phyloP scores from a whole-genome alignment of 139 green algal genomes.

The Klebsormidium nitens region DNA sequence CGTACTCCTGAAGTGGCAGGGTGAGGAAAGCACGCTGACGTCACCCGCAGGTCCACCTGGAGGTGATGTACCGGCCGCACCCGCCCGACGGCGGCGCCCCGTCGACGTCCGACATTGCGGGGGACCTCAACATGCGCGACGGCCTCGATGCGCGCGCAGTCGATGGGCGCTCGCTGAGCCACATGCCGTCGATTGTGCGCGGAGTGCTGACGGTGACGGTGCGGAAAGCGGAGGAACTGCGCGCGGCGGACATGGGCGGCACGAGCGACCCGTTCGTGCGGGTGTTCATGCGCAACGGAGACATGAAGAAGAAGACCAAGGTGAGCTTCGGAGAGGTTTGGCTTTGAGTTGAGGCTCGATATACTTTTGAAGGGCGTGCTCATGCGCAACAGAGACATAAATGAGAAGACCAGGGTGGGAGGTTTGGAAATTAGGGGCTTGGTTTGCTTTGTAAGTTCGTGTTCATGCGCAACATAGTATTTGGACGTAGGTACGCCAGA shows the following conservation, averaged over 20 bases:
- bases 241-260: conserved; percentile 19
- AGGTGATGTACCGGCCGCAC: conserved; percentile 21
- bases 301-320: conserved; percentile 12
- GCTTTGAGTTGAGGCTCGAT: background rate
- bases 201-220: conserved; percentile 27
- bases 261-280: conserved; percentile 26
- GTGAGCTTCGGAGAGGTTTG: background rate
- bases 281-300: background rate
- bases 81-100: background rate
- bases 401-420: no score
- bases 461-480: no score
- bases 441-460: no score
- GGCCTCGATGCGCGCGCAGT: background rate
- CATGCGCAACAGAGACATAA: no score
- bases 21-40: no score
- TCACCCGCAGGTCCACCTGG: conserved; percentile 20
- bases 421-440: no score
- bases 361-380: no score
- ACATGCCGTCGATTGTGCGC: background rate
- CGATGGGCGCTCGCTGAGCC: background rate
- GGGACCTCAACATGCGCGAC: background rate
- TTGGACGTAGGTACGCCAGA: no score
- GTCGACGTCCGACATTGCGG: background rate
- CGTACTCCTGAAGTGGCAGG: no score
- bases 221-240: conserved; percentile 3